Base-by-base conservation (phyloP, 2,329 filamentous ascomycete species). In the Myotisia sp. region DNA sequence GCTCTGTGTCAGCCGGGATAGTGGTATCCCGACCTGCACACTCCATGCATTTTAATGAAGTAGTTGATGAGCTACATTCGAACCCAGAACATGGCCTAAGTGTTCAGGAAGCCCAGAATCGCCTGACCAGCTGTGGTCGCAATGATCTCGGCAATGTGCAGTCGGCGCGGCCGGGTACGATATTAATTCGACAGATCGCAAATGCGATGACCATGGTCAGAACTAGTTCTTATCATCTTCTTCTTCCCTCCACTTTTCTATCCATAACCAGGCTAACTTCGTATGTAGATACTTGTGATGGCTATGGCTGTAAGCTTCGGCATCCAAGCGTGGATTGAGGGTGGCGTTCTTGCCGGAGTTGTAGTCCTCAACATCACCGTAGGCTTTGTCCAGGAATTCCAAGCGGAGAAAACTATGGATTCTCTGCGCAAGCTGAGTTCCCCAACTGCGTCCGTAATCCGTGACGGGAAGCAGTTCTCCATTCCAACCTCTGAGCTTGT, bases 171-270 rank as follows among this genome's bases (percentile, higher is more conserved):
- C 33, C 33, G n/a, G 23, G 17, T 5, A 84, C 76, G 47, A 78
- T 79, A 40, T 56, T 79, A 12, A 53, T 77, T 21, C 63, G 66
- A 14, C 74, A 79, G 48, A 59, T 79, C 26, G 72, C 71, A 42
- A 79, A 79, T 50, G 74, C 74, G 16, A 69, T 79, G 68, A 77
- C 70, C 40, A 51, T 79, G 54, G 74, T 74, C 53, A 51, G 42
- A 37, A 29, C 39, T 34, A 23, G 14, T 13, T 18, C 16, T 13
- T n/a, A n/a, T n/a, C n/a, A n/a, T n/a, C n/a, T n/a, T n/a, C n/a
- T n/a, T n/a, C n/a, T 16, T 22, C 24, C 14, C 33, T 29, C 13
- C 8, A n/a, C 21, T 10, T 21, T 33, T 24, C 26, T 16, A 21
- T n/a, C 12, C 34, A 24, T 38, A 29, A 36, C 37, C 43, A 36